Base-by-base conservation (phyloP, 139 green algal species). In the Micractinium sp. region DNA sequence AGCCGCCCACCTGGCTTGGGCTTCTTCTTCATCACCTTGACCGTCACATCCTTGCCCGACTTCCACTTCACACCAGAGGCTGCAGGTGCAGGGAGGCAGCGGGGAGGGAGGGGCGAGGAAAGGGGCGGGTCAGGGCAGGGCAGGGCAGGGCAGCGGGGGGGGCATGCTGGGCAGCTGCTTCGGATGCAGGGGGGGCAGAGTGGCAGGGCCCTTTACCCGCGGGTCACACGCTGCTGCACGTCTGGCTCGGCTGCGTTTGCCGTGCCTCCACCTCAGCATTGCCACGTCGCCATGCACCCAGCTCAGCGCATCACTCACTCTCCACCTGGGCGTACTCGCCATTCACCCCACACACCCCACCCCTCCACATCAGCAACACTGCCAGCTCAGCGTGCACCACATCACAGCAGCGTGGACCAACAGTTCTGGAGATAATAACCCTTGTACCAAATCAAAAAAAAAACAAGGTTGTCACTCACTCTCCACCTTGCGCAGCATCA, bases 21-120 rank as follows among this genome's bases (percentile, higher is more conserved):
- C 94, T 99, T 99, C 95, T 99, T 99, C 94, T 98, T 98, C 95
- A 99, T 92, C 56, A 98, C 91, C 93, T 98, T 99, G 80, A 98
- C 93, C 0, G 96, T 98, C 38, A 98, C 91, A 91, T 99, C 95
- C 92, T 99, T 98, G 88, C 97, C 97, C n/a, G 92, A 27, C 33
- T 95, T 94, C 97, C 97, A 99, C 36, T 96, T 85, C 73, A 99
- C 98, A 82, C 96, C 92, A 0, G 94, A 97, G 88, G 79, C 81
- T 87, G 88, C 86, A 56, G 0, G 23, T 73, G 22, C 63, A 41
- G 73, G 27, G 20, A 12, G 14, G 14, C 7, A 5, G 63, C 13
- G 63, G 20, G 12, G 7, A 71, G 20, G 63, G 7, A 71, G 4
- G 63, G 63, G 7, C 13, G 14, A 12, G 33, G 27, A 79, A 9